Percentiles rank a stretch among this genome's conserved stretches.
Conservation (phyloP, 345 rosid species). For the Orychophragmus violaceus region DNA sequence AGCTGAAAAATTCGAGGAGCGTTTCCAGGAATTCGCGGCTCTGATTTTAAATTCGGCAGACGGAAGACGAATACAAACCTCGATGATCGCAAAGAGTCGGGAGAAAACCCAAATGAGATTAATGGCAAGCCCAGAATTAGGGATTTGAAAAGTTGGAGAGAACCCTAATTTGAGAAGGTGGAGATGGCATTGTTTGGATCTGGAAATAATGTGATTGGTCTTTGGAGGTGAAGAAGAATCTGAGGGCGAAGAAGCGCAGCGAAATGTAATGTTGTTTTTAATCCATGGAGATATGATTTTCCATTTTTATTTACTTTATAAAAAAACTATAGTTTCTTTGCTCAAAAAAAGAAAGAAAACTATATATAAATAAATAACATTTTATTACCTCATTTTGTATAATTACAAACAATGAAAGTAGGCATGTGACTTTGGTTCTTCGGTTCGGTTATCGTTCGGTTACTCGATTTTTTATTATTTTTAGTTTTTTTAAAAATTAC, state of each 20-base stretch:
- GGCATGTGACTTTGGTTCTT: too few species aligned
- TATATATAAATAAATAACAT: not conserved
- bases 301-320: not conserved
- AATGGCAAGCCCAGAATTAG: not conserved
- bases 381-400: not conserved
- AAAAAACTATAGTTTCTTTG: not conserved
- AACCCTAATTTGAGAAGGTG: constrained; percentile 33
- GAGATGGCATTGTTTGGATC: constrained; percentile 47
- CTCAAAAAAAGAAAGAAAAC: too few species aligned
- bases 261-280: constrained; percentile 25
- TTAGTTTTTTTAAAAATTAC: too few species aligned
- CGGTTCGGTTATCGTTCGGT: too few species aligned
- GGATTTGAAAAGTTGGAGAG: too few species aligned
- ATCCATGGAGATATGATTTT: constrained; percentile 25
- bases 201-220: constrained; percentile 24
- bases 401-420: too few species aligned
- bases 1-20: constrained; percentile 5
- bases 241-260: constrained; percentile 30
- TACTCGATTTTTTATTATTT: too few species aligned
- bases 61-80: constrained; percentile 24
- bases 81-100: constrained; percentile 10
- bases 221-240: constrained; percentile 42
- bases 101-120: not conserved
- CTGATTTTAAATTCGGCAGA: constrained; percentile 33
- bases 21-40: constrained; percentile 15